A percentile compares a stretch with the other conserved stretches of the same genome.
Conservation (phyloP, 345 rosid genomes). For the Chamaenerion angustifolium region DNA sequence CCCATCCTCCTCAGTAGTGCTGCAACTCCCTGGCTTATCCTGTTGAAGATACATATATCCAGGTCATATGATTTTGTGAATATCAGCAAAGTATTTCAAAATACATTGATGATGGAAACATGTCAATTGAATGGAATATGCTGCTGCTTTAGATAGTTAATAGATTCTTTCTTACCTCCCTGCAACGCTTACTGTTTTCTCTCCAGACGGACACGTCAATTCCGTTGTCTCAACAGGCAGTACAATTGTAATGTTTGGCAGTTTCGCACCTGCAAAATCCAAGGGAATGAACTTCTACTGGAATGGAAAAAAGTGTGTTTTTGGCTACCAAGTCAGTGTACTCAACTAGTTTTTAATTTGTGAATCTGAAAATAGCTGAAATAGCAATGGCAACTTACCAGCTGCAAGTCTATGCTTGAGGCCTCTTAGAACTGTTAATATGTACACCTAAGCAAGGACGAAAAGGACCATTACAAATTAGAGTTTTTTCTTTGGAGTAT, state of each 20-base stretch:
- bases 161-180: constrained; percentile 36
- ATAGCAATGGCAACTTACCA: constrained; percentile 25
- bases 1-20: constrained; percentile 67
- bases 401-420: constrained; percentile 93
- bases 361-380: no score
- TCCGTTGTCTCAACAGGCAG: constrained; percentile 46
- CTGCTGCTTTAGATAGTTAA: neutral
- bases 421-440: constrained; percentile 67
- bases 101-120: no score
- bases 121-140: no score
- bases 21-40: constrained; percentile 44
- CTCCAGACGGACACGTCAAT: constrained; percentile 33
- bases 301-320: no score
- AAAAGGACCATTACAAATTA: constrained; percentile 6
- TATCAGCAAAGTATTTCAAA: no score
- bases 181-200: constrained; percentile 48
- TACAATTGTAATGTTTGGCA: constrained; percentile 55
- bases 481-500: neutral
- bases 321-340: no score
- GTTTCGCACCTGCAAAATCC: constrained; percentile 47
- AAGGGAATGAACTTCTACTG: neutral
- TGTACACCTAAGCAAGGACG: constrained; percentile 56
- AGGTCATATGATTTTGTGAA: neutral
- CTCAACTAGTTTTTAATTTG: no score
- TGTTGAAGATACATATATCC: constrained; percentile 18